Evolutionary conservation across 2,329 filamentous ascomycete genomes (phyloP), one percentile per base, ranked within the genome.

Genomic region (Eurotiales sp.): DNA sequence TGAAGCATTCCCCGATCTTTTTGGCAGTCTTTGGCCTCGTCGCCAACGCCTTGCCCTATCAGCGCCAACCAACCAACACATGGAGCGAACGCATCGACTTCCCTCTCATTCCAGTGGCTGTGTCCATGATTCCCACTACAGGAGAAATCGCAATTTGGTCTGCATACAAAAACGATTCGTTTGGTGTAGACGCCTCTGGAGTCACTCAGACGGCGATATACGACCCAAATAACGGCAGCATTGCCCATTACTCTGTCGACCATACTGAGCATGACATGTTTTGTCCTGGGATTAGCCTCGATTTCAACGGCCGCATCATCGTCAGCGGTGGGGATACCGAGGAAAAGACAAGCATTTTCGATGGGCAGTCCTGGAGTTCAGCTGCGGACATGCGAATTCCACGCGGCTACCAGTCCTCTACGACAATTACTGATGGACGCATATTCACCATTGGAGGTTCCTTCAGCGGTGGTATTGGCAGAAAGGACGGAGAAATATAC

Each of bases 401-500:
- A 7, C 75, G 80, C 21, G 77, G 78, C 7, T 81, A 83, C 53
- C 80, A 84, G 46, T 64, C 78, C 0, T 73, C 75, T 0, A 66
- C 74, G 0, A 79, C 75, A 0, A 59, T 74, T 1, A 78, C 78
- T 0, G 72, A 81, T 52, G 81, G 81, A 4, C 67, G 73, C 0
- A 72, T 83, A 21, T 84, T 84, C 62, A 75, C 72, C 11, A 82
- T 84, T 32, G 81, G 82, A 15, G 81, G 82, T 3, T 80, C 77
- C 0, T 81, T 73, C 72, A 77, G 71, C 8, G 81, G 80, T 25
- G 73, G 68, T 0, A 51, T 58, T 3, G 71, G 74, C 14, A 70
- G 70, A 25, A 84, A 83, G 68, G 75, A 81, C 52, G 81, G 78
- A 39, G 82, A 85, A 58, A 63, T 82, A 15, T 82, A 74, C 59